Evolutionary conservation across 371 early-diverging fungal species (phyloP), one percentile per base, ranked within the genome.

Genomic region (Conidiobolus incongruus): DNA sequence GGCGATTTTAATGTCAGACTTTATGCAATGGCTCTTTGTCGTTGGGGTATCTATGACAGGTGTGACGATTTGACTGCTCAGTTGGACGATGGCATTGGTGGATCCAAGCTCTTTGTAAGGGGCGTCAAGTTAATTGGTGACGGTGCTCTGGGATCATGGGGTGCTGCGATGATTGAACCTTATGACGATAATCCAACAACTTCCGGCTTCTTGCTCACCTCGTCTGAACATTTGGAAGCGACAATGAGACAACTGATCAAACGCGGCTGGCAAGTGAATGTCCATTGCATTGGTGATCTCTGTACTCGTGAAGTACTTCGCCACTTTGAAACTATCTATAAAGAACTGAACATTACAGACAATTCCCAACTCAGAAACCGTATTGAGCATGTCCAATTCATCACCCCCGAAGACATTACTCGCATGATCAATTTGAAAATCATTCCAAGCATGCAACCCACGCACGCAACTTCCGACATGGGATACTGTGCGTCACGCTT

Each of bases 81-180:
- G n/a, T n/a, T n/a, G n/a, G 4, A 13, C 4, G 8, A 8, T 16
- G 16, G 4, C 5, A 8, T 5, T 16, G 5, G 4, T 15, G 4
- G 4, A 35, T 10, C 4, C 15, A 22, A 24, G 13, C 32, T 53
- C 13, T 11, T n/a, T 11, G 44, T 57, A 2, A 44, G 44, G 20
- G 41, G 53, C 15, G 62, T 65, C 29, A 65, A 65, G 42, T 38
- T 65, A 16, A 45, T 63, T 37, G 35, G 56, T 35, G 68, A 68
- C 47, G 68, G 68, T 5, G 68, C 66, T 10, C 41, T 68, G 12
- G 66, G 66, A 2, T 51, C 53, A 20, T 66, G 64, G 61, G 66
- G 68, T 16, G 66, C 35, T 41, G 47, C 60, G 10, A 43, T 67
- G 48, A 20, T 48, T 11, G 58, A 58, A 29, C 59, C 59, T 6